Base-by-base conservation (phyloP, 139 green algal genomes). In the Tetradesmus obliquus region DNA sequence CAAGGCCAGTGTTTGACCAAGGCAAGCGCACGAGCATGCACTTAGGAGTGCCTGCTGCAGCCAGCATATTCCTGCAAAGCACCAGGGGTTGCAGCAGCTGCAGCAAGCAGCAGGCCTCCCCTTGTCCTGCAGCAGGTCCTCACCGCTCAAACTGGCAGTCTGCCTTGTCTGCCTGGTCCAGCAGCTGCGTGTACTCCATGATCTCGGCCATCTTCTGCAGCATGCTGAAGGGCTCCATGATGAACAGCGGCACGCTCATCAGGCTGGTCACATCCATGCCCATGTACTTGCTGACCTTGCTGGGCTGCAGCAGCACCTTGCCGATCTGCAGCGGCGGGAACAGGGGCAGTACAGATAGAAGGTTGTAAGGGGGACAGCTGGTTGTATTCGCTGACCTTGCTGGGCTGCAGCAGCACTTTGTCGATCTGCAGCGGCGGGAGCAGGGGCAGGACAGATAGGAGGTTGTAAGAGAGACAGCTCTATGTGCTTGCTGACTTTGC, bases 151-250 rank as follows among this genome's bases (percentile, higher is more conserved):
- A 94, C 1, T 93, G 94, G 95, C 99, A 97, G 22, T 98, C 95
- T 0, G 92, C 95, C 13, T 79, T 79, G 79, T 97, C 95, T 6
- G 98, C 98, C 79, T 94, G 92, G 89, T 99, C 98, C 51, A 99
- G 95, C 54, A 97, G 89, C 5, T 99, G 94, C 19, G 96, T 97
- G 95, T 99, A 99, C 95, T 99, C 98, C 97, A 99, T 99, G 83
- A 99, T 98, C 91, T 99, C 98, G 1, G 96, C 96, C 93, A 99
- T 98, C 91, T 99, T 99, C 93, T 99, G 98, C 74, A 99, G 95
- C 91, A 98, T 99, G 74, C 96, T 98, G 94, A 99, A 98, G 9
- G 98, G 98, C 96, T 99, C 98, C 98, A 99, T 99, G 92, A 99
- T 98, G 95, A 96, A 99, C 12, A 99, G 96, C 0, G 98, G 98